Evolutionary conservation across 169 alveolate species (phyloP).

Genomic region (Fabrea salina): DNA sequence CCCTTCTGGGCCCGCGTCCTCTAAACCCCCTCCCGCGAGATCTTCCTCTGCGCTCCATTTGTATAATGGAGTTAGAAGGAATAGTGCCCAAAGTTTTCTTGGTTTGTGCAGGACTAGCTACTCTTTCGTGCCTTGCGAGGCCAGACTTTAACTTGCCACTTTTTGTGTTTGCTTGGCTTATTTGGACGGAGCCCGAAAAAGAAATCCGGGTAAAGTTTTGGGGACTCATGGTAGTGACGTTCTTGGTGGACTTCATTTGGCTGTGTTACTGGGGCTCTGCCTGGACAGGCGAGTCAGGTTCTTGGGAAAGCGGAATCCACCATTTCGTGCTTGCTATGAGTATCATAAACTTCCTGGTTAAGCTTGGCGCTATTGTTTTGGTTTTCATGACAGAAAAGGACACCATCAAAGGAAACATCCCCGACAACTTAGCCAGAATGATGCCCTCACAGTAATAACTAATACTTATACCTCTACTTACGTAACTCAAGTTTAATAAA

Average conservation of each 20-base stretch:
- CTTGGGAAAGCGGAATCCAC: constrained; percentile 33
- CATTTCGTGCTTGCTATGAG: constrained; percentile 27
- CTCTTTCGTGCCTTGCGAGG: constrained; percentile 22
- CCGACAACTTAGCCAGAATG: not conserved
- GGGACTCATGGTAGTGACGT: constrained; percentile 25
- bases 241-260: constrained; percentile 36
- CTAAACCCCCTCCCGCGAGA: too few relatives aligned
- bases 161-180: constrained; percentile 35
- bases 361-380: constrained; percentile 32
- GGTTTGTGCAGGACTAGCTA: constrained; percentile 31
- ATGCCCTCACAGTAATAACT: too few relatives aligned
- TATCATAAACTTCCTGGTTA: constrained; percentile 12
- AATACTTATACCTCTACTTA: too few relatives aligned
- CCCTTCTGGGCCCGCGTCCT: too few relatives aligned
- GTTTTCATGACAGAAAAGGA: constrained; percentile 21
- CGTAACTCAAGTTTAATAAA: too few relatives aligned
- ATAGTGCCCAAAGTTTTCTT: constrained; percentile 24
- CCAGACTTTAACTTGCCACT: constrained; percentile 38
- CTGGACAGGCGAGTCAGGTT: constrained; percentile 10
- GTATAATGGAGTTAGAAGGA: constrained; percentile 31
- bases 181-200: constrained; percentile 26
- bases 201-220: not conserved
- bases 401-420: not conserved
- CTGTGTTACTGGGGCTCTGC: constrained; percentile 37
- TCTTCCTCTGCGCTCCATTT: too few relatives aligned